phyloP scores from a whole-genome alignment of 2,329 filamentous ascomycete genomes.

The Hymenoscyphus albidus region DNA sequence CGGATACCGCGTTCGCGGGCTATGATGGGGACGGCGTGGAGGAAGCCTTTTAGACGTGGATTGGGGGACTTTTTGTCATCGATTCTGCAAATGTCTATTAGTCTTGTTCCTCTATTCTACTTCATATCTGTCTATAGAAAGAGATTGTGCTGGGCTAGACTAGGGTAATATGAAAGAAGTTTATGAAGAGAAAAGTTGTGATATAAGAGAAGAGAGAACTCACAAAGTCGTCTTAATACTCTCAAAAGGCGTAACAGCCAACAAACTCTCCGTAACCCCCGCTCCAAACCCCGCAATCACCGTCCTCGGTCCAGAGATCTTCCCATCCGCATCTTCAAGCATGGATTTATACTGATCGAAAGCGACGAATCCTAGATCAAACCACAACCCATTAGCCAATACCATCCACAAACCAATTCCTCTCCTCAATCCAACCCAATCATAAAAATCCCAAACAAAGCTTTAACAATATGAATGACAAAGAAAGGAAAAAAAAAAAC shows the following conservation, averaged over 20 bases:
- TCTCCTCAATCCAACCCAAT: no score
- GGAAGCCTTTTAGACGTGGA: slow-evolving; percentile 85
- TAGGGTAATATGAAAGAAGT: background rate
- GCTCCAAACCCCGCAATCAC: slow-evolving; percentile 93
- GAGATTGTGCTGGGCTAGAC: background rate
- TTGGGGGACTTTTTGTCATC: slow-evolving; percentile 86
- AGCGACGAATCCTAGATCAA: slow-evolving; percentile 71
- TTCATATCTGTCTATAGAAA: background rate
- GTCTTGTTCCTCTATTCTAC: no score
- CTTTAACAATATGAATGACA: no score
- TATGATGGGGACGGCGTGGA: slow-evolving; percentile 86
- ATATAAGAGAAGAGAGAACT: background rate
- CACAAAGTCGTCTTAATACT: slow-evolving; percentile 95
- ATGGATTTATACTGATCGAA: slow-evolving; percentile 91
- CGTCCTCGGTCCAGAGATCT: slow-evolving; percentile 83
- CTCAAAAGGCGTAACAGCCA: slow-evolving; percentile 95
- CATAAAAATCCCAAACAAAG: no score
- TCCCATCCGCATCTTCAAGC: slow-evolving; percentile 78
- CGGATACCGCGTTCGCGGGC: slow-evolving; percentile 80
- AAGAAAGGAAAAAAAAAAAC: slow-evolving; percentile 34
- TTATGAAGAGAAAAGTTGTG: no score
- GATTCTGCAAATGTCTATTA: slow-evolving; percentile 53
- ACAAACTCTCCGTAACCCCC: slow-evolving; percentile 85
- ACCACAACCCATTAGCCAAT: no score
- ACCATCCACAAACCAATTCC: no score